A percentile compares a stretch with the other conserved stretches of the same genome.
Evolutionary conservation across 768 basidiomycete species (phyloP).

Genomic region (Sarcomyxa edulis): DNA sequence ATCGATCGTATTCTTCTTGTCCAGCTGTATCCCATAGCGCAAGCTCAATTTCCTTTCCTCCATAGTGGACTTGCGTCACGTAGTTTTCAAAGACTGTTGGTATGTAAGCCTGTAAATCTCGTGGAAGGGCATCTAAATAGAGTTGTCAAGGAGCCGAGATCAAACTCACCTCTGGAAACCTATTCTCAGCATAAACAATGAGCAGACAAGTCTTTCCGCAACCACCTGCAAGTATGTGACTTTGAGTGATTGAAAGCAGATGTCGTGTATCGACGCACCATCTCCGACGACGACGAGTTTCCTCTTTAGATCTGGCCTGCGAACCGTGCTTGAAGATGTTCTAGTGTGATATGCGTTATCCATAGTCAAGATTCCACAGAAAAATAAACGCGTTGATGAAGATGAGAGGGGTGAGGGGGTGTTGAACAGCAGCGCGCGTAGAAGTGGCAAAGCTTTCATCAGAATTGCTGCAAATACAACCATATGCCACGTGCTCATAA

Average conservation of each 20-base stretch:
- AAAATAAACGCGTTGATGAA: too few species aligned
- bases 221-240: slow-evolving; percentile 43
- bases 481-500: too few species aligned
- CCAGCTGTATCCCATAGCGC: slow-evolving; percentile 99
- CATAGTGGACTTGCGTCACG: slow-evolving; percentile 80
- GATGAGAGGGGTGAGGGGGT: neutral
- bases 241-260: slow-evolving; percentile 3
- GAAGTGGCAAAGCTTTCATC: neutral
- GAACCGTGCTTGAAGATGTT: slow-evolving; percentile 23
- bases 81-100: slow-evolving; percentile 96
- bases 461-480: too few species aligned
- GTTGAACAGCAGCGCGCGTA: too few species aligned
- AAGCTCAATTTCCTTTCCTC: slow-evolving; percentile 86
- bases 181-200: slow-evolving; percentile 94
- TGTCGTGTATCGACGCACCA: slow-evolving; percentile 42
- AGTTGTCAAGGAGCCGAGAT: slow-evolving; percentile 7
- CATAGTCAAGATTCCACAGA: too few species aligned
- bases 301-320: slow-evolving; percentile 76
- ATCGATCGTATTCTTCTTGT: slow-evolving; percentile 93
- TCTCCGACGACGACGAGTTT: slow-evolving; percentile 89
- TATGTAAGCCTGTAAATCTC: slow-evolving; percentile 67
- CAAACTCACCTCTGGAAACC: slow-evolving; percentile 81
- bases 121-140: slow-evolving; percentile 12
- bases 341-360: slow-evolving; percentile 19
- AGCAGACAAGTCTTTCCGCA: slow-evolving; percentile 94